Base-by-base conservation (phyloP, 1,284 basidiomycete species). In the Pisolithus thermaeus region DNA sequence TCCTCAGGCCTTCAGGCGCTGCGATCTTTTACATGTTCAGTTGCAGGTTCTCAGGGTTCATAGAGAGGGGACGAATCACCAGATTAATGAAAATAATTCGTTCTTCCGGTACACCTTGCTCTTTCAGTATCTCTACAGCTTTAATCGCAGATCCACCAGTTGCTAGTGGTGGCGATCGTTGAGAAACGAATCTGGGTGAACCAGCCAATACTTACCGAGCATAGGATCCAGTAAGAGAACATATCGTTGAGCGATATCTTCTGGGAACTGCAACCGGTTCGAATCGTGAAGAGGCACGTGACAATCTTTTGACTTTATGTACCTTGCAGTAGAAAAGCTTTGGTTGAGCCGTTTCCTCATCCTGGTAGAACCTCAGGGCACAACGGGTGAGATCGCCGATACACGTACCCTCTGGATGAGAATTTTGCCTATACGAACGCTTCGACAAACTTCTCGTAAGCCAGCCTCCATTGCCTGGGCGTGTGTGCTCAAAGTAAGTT, bases 141-240 rank as follows among this genome's bases (percentile, higher is more conserved):
- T 98, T 97, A 71, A 97, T 94, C 3, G 95, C 96, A 16, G 94
- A 97, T 41, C 97, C 96, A 32, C 96, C 96, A 0, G 96, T 99
- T 0, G 96, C 94, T 94, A 22, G 43, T 27, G 27, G 42, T 28
- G n/a, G 23, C 5, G 11, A 6, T 16, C 14, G 20, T 18, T 28
- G 42, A 28, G 14, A 28, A 14, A 12, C 7, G 27, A 16, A 27
- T 28, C 23, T 5, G 12, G 23, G 27, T 28, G 14, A 1, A 18
- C n/a, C 14, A 11, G 25, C 14, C 7, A 12, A 25, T 28, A 4
- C 42, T 28, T 27, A 92, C 92, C 92, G 39, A 99, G 84, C 96
- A 99, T 99, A 1, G 96, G 96, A 68, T 99, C 96, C 14, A 99
- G 81, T 14, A 99, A 80, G 35, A 99, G 82, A 46, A 96, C 92